Base-by-base conservation (phyloP, 2,329 filamentous ascomycete genomes). In the Meredithiella fracta region DNA sequence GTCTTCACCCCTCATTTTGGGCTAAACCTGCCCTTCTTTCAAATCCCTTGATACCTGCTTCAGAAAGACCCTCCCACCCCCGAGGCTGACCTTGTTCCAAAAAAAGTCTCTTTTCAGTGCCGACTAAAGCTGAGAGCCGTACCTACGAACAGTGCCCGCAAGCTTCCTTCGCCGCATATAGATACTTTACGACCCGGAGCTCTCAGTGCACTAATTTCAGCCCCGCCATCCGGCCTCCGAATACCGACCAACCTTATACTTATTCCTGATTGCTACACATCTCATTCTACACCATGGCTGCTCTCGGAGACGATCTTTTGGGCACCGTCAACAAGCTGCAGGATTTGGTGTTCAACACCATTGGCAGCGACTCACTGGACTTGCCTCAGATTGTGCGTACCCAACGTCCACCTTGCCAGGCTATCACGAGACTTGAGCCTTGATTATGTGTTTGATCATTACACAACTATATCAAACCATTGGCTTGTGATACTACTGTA, bases 311-410 rank as follows among this genome's bases (percentile, higher is more conserved):
- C 71, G 90, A 98, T 72, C 76, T 98, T 71, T 80, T 98, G 68
- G 82, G 80, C 64, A 94, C 89, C 62, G 92, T 98, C 73, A 98
- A 98, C 77, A 94, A 94, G 76, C 78, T 98, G 66, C 92, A 98
- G 72, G 92, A 97, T 71, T 73, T 98, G 66, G 92, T 98, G 66
- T 98, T 98, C 76, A 98, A 98, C 73, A 98, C 92, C 63, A 98
- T 98, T 70, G 92, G 92, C 71, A 97, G 90, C 74, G 92, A 98
- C 70, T 97, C 91, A 54, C 79, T 98, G 60, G 92, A 98, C 71
- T 75, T 98, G 58, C 92, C 92, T 58, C 92, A 98, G 73, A 98
- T 98, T 77, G 92, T 96, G 82, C 67, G 82, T 73, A 61, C 22
- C 44, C 22, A 23, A 49, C 22, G 11, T 34, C 44, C 44, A 20